Base-by-base conservation (phyloP, 805 yeast species). In the Yamadazyma sp. region DNA sequence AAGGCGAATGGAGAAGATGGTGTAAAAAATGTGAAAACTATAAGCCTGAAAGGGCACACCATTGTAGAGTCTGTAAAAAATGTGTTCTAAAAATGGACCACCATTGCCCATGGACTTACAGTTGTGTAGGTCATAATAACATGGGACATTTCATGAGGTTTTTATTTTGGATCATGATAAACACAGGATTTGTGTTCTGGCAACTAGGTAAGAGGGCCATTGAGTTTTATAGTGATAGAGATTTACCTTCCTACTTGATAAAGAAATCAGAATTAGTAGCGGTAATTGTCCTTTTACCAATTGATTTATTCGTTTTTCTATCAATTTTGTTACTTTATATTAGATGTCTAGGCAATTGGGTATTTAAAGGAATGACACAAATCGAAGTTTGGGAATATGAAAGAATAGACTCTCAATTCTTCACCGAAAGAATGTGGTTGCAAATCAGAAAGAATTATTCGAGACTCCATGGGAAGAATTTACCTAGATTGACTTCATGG, bases 361-460 rank as follows among this genome's bases (percentile, higher is more conserved):
- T 73, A 1, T 53, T 75, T 33, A 59, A 67, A 19, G 96, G 96
- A 17, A 81, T 76, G 74, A 80, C 97, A 1, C 95, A 86, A 53
- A 89, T 91, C 35, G 98, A 91, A 60, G 66, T 73, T 2, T 91
- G 98, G 98, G 98, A 91, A 50, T 57, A 68, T 57, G 98, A 93
- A 45, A 71, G 98, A 46, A 67, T 86, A 2, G 87, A 78, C 34
- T 63, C 78, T 3, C 83, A 83, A 43, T 74, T 78, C 39, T 69
- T 75, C 34, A 70, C 74, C 2, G 77, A 70, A 28, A 60, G 73
- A 30, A 61, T 84, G 37, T 82, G 78, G 77, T 50, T 42, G 26
- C 72, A 59, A 47, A 68, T 76, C 18, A 60, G 67, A 36, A 49
- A 50, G 33, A 79, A 73, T 45, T 78, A 65, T 56, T 38, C 45